These are phyloP conservation scores for Paraphaeosphaeria sporulosa DNA, from an alignment of 2,329 filamentous ascomycete genomes.

Conservation along the genomic window DNA sequence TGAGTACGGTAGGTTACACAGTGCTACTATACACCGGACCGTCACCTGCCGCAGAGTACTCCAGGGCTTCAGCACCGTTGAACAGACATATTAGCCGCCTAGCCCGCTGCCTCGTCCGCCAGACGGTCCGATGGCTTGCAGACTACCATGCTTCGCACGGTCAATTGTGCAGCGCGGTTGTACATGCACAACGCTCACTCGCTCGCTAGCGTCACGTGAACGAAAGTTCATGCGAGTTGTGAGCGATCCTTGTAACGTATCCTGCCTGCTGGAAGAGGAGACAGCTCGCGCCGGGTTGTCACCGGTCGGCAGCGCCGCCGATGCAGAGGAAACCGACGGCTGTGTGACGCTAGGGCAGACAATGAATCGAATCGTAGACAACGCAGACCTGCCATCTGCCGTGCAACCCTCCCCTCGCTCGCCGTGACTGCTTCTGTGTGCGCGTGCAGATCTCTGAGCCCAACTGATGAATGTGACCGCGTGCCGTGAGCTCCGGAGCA, in stretches of 20 bases:
- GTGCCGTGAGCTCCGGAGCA: background rate
- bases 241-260: conserved; percentile 28
- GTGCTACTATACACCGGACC: conserved; percentile 1
- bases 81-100: background rate
- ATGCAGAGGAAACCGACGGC: background rate
- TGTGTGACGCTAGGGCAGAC: background rate
- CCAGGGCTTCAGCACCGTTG: background rate
- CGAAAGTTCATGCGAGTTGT: conserved; percentile 35
- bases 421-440: conserved; percentile 30
- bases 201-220: conserved; percentile 37
- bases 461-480: conserved; percentile 23
- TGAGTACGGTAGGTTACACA: conserved; percentile 7
- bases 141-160: background rate
- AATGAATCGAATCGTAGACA: conserved; percentile 25
- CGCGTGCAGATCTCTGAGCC: conserved; percentile 26
- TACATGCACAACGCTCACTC: conserved; percentile 19
- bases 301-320: conserved; percentile 26
- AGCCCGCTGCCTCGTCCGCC: background rate
- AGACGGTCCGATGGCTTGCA: background rate
- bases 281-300: conserved; percentile 30
- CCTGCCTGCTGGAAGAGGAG: conserved; percentile 41
- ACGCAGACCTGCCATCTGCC: conserved; percentile 22
- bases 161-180: conserved; percentile 12
- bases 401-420: conserved; percentile 32
- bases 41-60: conserved; percentile 2